These are phyloP conservation scores for Salix dunnii DNA, from an alignment of 345 rosid genomes.

Conservation along the genomic window DNA sequence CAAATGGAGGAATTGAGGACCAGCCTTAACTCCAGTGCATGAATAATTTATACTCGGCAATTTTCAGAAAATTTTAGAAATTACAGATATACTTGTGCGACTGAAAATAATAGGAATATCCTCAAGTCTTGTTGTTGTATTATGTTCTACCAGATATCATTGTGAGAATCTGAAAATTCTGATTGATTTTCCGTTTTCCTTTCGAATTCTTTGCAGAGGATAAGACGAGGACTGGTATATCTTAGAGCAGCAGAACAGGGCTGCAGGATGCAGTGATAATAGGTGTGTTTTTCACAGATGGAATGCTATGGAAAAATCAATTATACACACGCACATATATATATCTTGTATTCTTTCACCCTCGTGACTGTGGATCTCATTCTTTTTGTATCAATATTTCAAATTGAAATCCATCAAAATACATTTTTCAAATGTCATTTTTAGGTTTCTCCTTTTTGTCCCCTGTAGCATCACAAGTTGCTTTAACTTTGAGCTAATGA, in stretches of 20 bases:
- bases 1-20: too few relatives aligned
- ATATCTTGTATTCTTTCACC: slow-evolving; percentile 33
- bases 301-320: neutral
- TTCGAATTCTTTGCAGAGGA: slow-evolving; percentile 51
- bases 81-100: too few relatives aligned
- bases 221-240: slow-evolving; percentile 62
- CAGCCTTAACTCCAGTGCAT: too few relatives aligned
- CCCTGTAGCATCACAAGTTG: too few relatives aligned
- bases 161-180: neutral
- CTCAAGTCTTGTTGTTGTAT: neutral
- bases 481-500: neutral
- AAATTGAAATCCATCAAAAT: neutral
- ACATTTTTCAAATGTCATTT: neutral
- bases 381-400: slow-evolving; percentile 11
- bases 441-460: too few relatives aligned
- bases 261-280: slow-evolving; percentile 51
- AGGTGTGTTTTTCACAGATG: neutral
- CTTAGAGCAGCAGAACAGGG: slow-evolving; percentile 68
- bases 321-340: neutral
- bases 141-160: neutral
- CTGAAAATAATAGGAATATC: neutral
- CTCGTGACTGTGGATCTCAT: slow-evolving; percentile 26
- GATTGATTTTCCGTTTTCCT: neutral
- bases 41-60: too few relatives aligned
- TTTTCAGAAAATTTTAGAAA: too few relatives aligned